Conservation (phyloP, 192 early-diverging fungal species). For the Mortierella hygrophila region DNA sequence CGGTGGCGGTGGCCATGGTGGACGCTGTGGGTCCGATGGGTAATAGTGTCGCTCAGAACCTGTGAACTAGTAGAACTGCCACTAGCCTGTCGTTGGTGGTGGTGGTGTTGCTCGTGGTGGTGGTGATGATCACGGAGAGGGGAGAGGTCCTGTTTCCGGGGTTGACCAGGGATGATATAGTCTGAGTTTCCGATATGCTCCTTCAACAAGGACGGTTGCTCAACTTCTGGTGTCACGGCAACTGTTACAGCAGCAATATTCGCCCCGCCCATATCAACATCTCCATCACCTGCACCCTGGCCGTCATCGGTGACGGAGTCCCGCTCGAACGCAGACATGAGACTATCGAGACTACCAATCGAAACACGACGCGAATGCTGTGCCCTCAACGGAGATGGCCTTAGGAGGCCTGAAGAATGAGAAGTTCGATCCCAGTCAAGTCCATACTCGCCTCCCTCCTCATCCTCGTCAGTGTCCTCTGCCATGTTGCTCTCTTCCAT, state of each 20-base stretch:
- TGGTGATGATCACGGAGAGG: background rate
- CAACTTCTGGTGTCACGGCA: background rate
- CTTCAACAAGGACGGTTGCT: background rate
- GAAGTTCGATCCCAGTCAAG: background rate
- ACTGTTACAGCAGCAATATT: background rate
- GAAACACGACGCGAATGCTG: background rate
- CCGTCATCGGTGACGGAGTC: background rate
- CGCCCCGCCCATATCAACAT: background rate
- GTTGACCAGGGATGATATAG: slow-evolving; percentile 35
- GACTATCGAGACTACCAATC: background rate
- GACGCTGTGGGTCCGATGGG: background rate
- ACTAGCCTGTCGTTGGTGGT: background rate
- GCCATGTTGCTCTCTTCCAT: slow-evolving; percentile 3
- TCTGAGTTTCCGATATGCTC: slow-evolving; percentile 25
- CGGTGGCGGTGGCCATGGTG: background rate
- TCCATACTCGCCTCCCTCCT: background rate
- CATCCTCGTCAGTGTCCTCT: background rate
- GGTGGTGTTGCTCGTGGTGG: background rate
- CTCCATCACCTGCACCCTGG: background rate
- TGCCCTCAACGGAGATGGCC: background rate
- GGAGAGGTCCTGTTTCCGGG: slow-evolving; percentile 16
- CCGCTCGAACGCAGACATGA: background rate
- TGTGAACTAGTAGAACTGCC: background rate
- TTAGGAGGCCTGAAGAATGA: background rate
- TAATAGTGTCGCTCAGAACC: no score